Percentiles rank a stretch among this genome's conserved stretches.
phyloP scores from a whole-genome alignment of 768 basidiomycete genomes.

The Suillus bovinus region DNA sequence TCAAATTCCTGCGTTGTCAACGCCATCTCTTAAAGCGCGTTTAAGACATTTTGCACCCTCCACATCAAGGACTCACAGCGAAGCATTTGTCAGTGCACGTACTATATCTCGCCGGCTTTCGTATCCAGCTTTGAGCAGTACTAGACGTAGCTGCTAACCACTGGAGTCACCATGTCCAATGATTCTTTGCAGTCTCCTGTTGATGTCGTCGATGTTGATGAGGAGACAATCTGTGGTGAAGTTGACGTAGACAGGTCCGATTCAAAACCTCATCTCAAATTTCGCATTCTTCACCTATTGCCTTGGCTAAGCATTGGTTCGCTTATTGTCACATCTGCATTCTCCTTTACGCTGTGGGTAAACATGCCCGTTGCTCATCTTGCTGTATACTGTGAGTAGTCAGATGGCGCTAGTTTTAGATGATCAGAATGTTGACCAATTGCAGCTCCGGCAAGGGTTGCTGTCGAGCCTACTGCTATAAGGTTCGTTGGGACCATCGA shows the following conservation, averaged over 20 bases:
- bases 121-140: background rate
- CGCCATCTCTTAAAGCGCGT: background rate
- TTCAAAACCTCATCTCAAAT: background rate
- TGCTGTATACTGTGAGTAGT: background rate
- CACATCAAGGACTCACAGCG: background rate
- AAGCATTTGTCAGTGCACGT: background rate
- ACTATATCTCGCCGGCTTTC: background rate
- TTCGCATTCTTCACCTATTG: background rate
- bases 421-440: background rate
- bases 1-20: background rate
- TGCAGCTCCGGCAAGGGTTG: slow-evolving; percentile 13
- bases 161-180: background rate
- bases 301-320: slow-evolving; percentile 10
- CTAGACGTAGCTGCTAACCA: background rate
- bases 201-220: background rate
- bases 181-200: background rate
- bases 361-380: background rate
- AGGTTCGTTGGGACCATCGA: slow-evolving; percentile 12
- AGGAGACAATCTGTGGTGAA: background rate
- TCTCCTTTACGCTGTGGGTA: slow-evolving; percentile 14
- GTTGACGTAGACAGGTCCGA: background rate
- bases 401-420: background rate
- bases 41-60: background rate
- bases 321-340: background rate
- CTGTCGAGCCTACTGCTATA: slow-evolving; percentile 9